Evolutionary conservation across 177 flowering plant species (phyloP).

Genomic region (Vitis hybrid): DNA sequence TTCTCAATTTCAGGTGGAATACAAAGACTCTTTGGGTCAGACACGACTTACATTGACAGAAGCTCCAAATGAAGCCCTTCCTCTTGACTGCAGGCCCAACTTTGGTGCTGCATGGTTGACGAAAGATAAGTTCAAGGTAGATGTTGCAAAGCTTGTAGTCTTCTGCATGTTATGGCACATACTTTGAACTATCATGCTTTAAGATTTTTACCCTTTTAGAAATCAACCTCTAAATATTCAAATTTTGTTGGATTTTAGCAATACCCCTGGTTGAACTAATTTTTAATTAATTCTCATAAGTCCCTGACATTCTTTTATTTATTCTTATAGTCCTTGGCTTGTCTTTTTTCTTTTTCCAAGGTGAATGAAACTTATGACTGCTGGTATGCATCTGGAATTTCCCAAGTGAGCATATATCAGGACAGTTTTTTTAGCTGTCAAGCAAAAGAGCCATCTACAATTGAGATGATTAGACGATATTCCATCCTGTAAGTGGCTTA

Average conservation of each 20-base stretch:
- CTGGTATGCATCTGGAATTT: conserved; percentile 69
- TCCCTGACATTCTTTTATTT: neutral
- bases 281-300: neutral
- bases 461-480: conserved; percentile 64
- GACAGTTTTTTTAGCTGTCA: conserved; percentile 64
- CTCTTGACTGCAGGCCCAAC: conserved; percentile 76
- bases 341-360: conserved; percentile 29
- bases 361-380: conserved; percentile 90
- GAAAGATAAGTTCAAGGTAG: conserved; percentile 76
- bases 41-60: conserved; percentile 59
- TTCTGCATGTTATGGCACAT: neutral
- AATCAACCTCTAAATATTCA: neutral
- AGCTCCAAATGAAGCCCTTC: conserved; percentile 94
- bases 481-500: conserved; percentile 56
- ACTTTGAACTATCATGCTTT: neutral
- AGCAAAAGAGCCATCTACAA: conserved; percentile 49
- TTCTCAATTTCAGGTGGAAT: conserved; percentile 61
- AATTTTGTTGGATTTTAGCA: neutral
- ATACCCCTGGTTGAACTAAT: neutral
- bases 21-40: conserved; percentile 61
- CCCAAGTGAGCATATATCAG: conserved; percentile 61
- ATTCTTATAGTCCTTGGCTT: neutral
- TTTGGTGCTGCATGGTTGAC: conserved; percentile 75
- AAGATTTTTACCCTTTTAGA: neutral
- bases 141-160: neutral